Conservation (phyloP, 257 asterid genomes). For the Solanum neorickii region DNA sequence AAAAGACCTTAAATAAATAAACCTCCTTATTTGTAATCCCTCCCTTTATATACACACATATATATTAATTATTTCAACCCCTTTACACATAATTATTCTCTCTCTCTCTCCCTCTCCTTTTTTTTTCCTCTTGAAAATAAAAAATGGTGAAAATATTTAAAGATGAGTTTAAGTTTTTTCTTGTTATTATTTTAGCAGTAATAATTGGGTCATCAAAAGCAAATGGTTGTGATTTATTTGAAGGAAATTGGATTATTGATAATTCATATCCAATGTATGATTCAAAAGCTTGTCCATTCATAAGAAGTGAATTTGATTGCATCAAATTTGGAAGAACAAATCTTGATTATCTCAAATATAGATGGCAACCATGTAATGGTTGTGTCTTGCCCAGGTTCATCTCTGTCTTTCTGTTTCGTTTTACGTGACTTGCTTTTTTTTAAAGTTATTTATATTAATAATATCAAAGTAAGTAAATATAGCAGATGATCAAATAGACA, state of each 20-base stretch:
- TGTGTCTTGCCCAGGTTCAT: conserved; percentile 41
- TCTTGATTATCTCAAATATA: conserved; percentile 41
- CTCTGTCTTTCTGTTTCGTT: neutral
- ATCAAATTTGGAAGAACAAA: conserved; percentile 46
- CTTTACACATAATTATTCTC: neutral
- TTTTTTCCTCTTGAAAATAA: neutral
- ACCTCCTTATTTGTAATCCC: neutral
- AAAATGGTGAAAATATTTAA: neutral
- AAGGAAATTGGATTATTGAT: conserved; percentile 61
- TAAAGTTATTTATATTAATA: no score
- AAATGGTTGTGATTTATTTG: conserved; percentile 32
- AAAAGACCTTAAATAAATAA: neutral
- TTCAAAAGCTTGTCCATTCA: conserved; percentile 33
- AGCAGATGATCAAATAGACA: accelerated
- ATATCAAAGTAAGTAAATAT: neutral
- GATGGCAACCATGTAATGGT: conserved; percentile 51
- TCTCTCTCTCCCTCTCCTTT: neutral
- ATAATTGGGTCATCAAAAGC: neutral
- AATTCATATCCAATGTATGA: conserved; percentile 52
- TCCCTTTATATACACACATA: neutral
- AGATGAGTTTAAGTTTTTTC: neutral
- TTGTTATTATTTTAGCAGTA: neutral
- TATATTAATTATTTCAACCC: neutral
- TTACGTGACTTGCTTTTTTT: neutral
- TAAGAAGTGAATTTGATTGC: conserved; percentile 56